A percentile compares a stretch with the other conserved stretches of the same genome.
These are phyloP conservation scores for Miscanthus sacchariflorus DNA, from an alignment of 202 grass and related monocot genomes.

Conservation along the genomic window DNA sequence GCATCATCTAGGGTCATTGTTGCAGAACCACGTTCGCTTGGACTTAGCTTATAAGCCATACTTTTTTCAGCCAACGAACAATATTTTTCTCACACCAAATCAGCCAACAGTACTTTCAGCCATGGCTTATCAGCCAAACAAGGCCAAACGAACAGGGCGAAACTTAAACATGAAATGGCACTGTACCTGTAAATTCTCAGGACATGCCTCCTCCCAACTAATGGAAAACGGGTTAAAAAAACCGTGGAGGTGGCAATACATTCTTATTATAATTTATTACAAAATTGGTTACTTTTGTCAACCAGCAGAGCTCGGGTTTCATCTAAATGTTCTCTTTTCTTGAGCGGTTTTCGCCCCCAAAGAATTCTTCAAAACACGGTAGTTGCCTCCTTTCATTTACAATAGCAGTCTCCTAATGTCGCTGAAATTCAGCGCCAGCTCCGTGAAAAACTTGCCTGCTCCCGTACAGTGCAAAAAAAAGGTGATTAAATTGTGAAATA, in stretches of 20 bases:
- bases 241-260: conserved; percentile 14
- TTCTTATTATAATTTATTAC: conserved; percentile 56
- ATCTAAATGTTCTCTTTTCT: conserved; percentile 22
- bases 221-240: background rate
- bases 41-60: too few relatives aligned
- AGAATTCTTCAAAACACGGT: conserved; percentile 49
- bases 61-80: too few relatives aligned
- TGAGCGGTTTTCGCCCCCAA: conserved; percentile 30
- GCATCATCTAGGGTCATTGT: conserved; percentile 15
- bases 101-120: too few relatives aligned
- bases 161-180: conserved; percentile 38
- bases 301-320: conserved; percentile 30
- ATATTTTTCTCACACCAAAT: too few relatives aligned
- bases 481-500: conserved; percentile 6
- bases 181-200: conserved; percentile 23
- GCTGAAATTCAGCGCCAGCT: conserved; percentile 76
- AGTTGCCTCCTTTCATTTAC: conserved; percentile 51
- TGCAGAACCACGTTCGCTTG: conserved; percentile 5
- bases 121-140: too few relatives aligned
- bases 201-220: conserved; percentile 2
- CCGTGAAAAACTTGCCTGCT: conserved; percentile 82
- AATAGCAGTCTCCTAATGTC: conserved; percentile 85
- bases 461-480: background rate
- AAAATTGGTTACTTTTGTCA: conserved; percentile 56
- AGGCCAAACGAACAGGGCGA: too few relatives aligned